Evolutionary conservation across 306 rosid species (phyloP), one percentile per base, ranked within the genome.

Genomic region (Glycine soja): DNA sequence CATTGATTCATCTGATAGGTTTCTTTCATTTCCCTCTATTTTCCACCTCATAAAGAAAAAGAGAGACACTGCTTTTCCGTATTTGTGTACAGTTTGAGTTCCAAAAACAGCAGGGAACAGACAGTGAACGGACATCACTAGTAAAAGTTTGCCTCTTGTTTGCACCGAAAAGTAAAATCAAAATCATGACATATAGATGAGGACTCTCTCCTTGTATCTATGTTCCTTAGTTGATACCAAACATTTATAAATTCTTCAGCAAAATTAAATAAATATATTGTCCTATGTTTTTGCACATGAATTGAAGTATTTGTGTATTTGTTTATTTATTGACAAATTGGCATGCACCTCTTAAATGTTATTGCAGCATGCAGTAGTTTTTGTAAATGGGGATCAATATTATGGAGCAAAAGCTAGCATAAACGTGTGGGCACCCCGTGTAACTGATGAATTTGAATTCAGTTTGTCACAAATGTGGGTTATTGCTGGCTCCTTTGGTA

Each of bases 391-490:
- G 62, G 99, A 95, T 46, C 96, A 93, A 82, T 95, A 91, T 50
- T 95, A 89, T 77, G 99, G 99, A 86, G 99, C 99, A 86, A 95
- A 87, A 79, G 98, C 98, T 66, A 88, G 87, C 72, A 34, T 95
- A 63, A 95, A 92, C 65, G 99, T 95, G 16, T 95, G 99, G 98
- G 13, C 98, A 9, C 98, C 99, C 0, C 51, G 70, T 0, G 99
- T 95, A 24, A 88, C 88, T 0, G 92, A 93, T 84, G 93, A 79
- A 65, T 91, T 87, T 64, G 99, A 95, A 63, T 95, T 95, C 84
- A 95, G 99, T 84, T 92, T 95, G 16, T 95, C 99, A 75, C 99
- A 95, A 72, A 88, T 95, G 12, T 95, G 99, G 99, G 87, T 95
- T 46, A 95, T 95, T 82, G 94, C 98, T 79, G 99, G 99, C 47